These are phyloP conservation scores for Polygonum maritimum DNA, from an alignment of 148 eudicot genomes.

Conservation along the genomic window DNA sequence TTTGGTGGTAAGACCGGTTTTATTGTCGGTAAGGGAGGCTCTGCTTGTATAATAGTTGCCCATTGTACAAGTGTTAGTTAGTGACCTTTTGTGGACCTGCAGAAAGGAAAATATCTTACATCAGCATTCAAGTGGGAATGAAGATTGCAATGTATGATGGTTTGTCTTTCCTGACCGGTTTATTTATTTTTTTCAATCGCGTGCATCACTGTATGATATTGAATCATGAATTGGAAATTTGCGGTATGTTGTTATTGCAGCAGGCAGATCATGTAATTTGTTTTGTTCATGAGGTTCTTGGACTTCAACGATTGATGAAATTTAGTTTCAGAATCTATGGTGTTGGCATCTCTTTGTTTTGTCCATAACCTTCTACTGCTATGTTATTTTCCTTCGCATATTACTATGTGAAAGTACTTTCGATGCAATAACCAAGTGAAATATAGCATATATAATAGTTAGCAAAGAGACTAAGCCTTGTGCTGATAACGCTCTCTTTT, in stretches of 20 bases:
- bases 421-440: no score
- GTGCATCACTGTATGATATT: slow-evolving; percentile 1
- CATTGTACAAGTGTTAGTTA: slow-evolving; percentile 9
- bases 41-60: slow-evolving; percentile 11
- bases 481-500: no score
- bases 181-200: not conserved
- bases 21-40: not conserved
- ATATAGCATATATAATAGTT: no score
- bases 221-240: not conserved
- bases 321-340: not conserved
- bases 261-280: slow-evolving; percentile 2
- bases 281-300: slow-evolving; percentile 3
- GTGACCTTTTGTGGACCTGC: slow-evolving; percentile 4
- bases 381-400: no score
- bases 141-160: slow-evolving; percentile 3
- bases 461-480: no score
- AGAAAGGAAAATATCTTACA: not conserved
- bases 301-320: not conserved
- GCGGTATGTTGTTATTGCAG: not conserved
- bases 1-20: not conserved
- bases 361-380: not conserved
- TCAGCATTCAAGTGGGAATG: not conserved
- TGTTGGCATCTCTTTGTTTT: not conserved
- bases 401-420: no score
- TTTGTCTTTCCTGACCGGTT: slow-evolving; percentile 1